A percentile compares a stretch with the other conserved stretches of the same genome.
Conservation (phyloP, 1,139 yeast genomes). For the Hyphopichia buzzinii region DNA sequence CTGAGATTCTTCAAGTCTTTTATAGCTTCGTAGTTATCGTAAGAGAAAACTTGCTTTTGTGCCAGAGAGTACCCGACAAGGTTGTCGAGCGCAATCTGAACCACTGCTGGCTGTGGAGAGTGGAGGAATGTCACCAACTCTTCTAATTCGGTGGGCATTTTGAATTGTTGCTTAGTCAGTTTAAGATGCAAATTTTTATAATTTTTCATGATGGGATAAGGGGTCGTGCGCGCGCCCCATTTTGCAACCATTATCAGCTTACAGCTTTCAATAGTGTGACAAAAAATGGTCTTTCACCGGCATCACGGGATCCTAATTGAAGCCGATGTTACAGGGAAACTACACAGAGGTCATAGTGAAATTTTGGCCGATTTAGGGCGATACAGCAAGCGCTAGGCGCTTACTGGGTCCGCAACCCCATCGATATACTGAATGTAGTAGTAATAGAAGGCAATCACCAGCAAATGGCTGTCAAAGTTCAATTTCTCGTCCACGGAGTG, state of each 20-base stretch:
- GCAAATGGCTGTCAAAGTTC: constrained; percentile 21
- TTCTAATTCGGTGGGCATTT: constrained; percentile 61
- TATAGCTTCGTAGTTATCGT: constrained; percentile 70
- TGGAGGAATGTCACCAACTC: constrained; percentile 81
- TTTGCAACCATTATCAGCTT: not conserved
- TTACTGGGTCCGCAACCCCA: not conserved
- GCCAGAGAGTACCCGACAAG: constrained; percentile 77
- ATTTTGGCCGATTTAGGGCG: too few relatives aligned
- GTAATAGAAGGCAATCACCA: constrained; percentile 34
- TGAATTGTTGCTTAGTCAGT: too few relatives aligned
- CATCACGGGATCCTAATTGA: too few relatives aligned
- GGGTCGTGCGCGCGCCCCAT: constrained; percentile 1
- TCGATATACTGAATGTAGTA: constrained; percentile 31
- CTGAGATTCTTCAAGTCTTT: constrained; percentile 65
- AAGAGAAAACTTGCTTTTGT: constrained; percentile 63
- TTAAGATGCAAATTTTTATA: too few relatives aligned
- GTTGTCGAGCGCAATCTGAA: constrained; percentile 82
- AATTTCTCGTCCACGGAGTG: constrained; percentile 38
- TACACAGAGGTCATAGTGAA: too few relatives aligned
- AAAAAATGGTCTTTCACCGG: too few relatives aligned
- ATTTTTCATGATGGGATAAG: too few relatives aligned
- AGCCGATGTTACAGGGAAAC: too few relatives aligned
- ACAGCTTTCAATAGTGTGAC: too few relatives aligned
- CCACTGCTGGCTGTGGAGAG: constrained; percentile 77
- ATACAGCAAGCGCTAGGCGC: too few relatives aligned